These are phyloP conservation scores for Echium plantagineum DNA, from an alignment of 257 asterid species.

Conservation along the genomic window DNA sequence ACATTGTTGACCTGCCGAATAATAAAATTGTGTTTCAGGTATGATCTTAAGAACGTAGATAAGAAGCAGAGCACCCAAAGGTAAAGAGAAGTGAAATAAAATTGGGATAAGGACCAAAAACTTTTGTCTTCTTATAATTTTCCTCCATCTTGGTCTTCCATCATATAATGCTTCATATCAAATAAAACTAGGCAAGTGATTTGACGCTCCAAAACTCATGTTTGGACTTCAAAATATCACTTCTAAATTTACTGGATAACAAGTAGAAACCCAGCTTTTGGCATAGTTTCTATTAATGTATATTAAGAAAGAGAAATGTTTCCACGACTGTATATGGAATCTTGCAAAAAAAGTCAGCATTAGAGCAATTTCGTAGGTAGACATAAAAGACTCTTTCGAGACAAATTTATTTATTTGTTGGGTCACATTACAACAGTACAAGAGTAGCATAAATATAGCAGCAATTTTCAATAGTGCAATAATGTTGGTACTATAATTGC, in stretches of 20 bases:
- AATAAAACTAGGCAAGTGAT: neutral
- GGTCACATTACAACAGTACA: too few species aligned
- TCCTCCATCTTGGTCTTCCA: neutral
- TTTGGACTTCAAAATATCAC: neutral
- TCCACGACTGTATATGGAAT: too few species aligned
- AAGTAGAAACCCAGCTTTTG: neutral
- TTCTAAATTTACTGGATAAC: neutral
- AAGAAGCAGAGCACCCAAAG: slow-evolving; percentile 1
- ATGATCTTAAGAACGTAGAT: neutral
- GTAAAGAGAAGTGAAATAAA: neutral
- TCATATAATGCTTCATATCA: neutral
- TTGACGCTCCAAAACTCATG: neutral
- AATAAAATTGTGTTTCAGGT: neutral
- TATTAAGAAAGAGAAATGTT: too few species aligned
- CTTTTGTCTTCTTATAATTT: neutral
- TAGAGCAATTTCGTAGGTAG: too few species aligned
- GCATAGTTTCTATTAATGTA: too few species aligned
- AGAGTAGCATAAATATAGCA: too few species aligned
- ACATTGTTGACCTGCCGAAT: slow-evolving; percentile 37
- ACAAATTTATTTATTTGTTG: too few species aligned
- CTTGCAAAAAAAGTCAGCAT: too few species aligned
- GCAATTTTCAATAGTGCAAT: too few species aligned
- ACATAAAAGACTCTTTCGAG: too few species aligned
- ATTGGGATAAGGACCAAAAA: neutral
- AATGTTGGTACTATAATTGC: too few species aligned